Percentiles rank a stretch among this genome's conserved stretches.
These are phyloP conservation scores for Primulina tabacum DNA, from an alignment of 257 asterid species.

Conservation along the genomic window DNA sequence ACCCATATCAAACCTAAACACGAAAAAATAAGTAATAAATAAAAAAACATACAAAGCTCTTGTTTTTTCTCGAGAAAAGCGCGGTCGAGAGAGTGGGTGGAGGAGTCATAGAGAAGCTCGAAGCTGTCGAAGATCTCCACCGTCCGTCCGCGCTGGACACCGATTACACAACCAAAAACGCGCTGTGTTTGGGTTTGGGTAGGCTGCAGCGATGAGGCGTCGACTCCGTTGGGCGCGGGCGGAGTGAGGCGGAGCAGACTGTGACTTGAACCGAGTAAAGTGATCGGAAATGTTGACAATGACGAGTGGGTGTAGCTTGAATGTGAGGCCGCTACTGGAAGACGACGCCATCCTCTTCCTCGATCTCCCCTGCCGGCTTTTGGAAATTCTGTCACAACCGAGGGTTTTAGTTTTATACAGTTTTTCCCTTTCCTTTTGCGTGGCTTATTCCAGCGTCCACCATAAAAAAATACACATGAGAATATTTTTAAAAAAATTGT, in stretches of 20 bases:
- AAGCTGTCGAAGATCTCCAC: conserved; percentile 98
- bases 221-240: conserved; percentile 32
- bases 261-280: conserved; percentile 86
- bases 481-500: too few relatives aligned
- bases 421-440: neutral
- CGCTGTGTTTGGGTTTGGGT: conserved; percentile 45
- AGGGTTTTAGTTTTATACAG: neutral
- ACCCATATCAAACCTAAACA: conserved; percentile 11
- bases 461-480: too few relatives aligned
- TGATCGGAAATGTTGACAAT: conserved; percentile 95
- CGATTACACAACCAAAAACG: conserved; percentile 95
- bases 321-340: conserved; percentile 94
- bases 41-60: conserved; percentile 70
- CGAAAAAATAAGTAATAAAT: neutral
- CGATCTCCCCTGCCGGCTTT: neutral
- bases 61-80: conserved; percentile 86
- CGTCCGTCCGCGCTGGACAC: conserved; percentile 89
- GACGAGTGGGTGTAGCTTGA: conserved; percentile 94
- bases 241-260: conserved; percentile 51
- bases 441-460: too few relatives aligned
- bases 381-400: neutral
- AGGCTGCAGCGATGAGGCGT: conserved; percentile 24
- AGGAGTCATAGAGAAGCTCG: conserved; percentile 76
- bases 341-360: conserved; percentile 63
- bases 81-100: conserved; percentile 76